These are phyloP conservation scores for Cylindrodendrum hubeiense DNA, from an alignment of 2,329 filamentous ascomycete species.

Conservation along the genomic window DNA sequence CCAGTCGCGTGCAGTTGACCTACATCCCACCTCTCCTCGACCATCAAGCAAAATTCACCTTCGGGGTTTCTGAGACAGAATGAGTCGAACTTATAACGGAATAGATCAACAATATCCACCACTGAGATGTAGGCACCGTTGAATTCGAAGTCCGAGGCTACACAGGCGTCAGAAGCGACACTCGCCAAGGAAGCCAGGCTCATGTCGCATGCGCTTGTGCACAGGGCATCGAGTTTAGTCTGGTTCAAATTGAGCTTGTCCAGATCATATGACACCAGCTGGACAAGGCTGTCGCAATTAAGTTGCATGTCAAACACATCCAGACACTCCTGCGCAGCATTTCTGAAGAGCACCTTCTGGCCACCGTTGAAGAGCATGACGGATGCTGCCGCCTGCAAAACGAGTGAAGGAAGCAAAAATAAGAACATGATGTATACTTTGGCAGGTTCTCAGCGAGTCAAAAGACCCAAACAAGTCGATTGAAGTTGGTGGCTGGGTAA, in stretches of 20 bases:
- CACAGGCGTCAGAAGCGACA: neutral
- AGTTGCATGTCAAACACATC: neutral
- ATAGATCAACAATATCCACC: neutral
- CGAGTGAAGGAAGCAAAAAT: neutral
- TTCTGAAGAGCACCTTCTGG: neutral
- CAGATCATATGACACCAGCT: neutral
- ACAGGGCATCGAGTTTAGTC: neutral
- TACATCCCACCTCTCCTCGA: conserved; percentile 1
- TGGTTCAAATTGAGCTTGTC: neutral
- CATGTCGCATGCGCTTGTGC: neutral
- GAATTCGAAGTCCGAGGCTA: neutral
- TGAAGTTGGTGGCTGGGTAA: too few species aligned
- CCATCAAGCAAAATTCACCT: neutral
- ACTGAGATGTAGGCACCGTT: neutral
- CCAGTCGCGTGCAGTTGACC: neutral
- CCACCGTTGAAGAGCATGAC: neutral
- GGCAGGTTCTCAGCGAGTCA: neutral
- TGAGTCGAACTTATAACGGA: neutral
- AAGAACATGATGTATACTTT: neutral
- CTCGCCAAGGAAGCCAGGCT: neutral
- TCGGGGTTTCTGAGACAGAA: neutral
- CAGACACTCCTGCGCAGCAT: neutral
- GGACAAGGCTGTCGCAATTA: neutral
- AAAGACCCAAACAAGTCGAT: neutral
- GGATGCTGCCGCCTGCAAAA: neutral